Evolutionary conservation across 345 rosid genomes (phyloP), one percentile per base, ranked within the genome.

Genomic region (Streptanthus diversifolius): DNA sequence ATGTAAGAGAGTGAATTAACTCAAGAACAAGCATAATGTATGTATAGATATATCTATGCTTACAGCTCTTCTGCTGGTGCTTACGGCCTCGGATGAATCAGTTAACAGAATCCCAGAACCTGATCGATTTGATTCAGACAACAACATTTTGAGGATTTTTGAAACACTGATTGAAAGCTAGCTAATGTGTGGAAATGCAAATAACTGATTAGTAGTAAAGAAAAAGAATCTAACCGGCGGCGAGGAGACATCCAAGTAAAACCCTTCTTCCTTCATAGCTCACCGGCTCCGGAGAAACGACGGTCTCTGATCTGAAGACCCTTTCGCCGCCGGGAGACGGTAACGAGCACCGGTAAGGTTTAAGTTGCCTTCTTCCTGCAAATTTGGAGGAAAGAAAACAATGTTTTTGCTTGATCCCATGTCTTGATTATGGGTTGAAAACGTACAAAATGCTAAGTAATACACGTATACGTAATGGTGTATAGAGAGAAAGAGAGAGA

Each of bases 31-130:
- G 2, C 35, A 32, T 32, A 24, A 41, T 18, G 39, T 61, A 27
- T 7, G 12, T 14, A 5, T 30, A 54, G 2, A 35, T n/a, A 29
- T 21, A 70, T 87, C 35, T 76, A 84, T 22, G 61, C 95, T 79
- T 80, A 91, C 97, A 59, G 97, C 98, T 88, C 98, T 89, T 80
- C 90, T 82, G 69, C 98, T 93, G 19, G 97, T 90, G 85, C 92
- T 93, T 58, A 68, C 98, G 71, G 97, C 98, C 68, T 88, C 84
- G 19, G 95, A 85, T 72, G 75, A 84, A 82, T 86, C 85, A 66
- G 76, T 80, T 63, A 75, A 61, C 66, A 63, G 48, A 44, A 63
- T 14, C 30, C 81, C 91, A 77, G 84, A 81, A 72, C 81, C 96
- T 90, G 84, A n/a, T n/a, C n/a, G n/a, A 64, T 69, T 63, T 66